phyloP scores from a whole-genome alignment of 257 asterid genomes.

The Nyctanthes arbortristis region DNA sequence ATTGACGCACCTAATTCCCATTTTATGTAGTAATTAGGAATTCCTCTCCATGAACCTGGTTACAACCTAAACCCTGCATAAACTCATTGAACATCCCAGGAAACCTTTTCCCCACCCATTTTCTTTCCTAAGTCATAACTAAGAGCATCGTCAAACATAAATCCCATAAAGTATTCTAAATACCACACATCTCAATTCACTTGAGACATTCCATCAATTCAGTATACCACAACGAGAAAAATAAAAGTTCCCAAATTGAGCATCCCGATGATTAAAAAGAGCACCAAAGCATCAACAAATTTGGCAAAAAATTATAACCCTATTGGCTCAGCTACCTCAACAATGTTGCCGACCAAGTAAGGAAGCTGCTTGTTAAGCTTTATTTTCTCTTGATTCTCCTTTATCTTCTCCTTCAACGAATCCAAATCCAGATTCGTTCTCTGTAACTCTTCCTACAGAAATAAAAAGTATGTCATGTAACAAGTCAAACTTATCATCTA shows the following conservation, averaged over 20 bases:
- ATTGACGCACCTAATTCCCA: background rate
- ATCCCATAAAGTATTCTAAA: background rate
- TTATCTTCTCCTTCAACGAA: conserved; percentile 77
- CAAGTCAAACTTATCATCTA: background rate
- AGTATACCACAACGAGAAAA: background rate
- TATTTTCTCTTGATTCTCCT: conserved; percentile 85
- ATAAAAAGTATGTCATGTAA: background rate
- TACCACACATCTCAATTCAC: background rate
- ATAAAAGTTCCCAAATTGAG: conserved; percentile 7
- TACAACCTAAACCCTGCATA: background rate
- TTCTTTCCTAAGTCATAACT: background rate
- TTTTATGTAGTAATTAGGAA: background rate
- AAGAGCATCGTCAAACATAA: background rate
- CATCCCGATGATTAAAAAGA: background rate
- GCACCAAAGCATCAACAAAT: background rate
- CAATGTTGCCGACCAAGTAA: conserved; percentile 85
- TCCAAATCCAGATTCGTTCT: conserved; percentile 79
- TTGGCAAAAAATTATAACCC: background rate
- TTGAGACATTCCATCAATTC: background rate
- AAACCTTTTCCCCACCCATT: background rate
- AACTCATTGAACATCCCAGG: background rate
- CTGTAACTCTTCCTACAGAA: conserved; percentile 70
- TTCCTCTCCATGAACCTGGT: background rate
- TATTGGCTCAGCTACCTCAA: conserved; percentile 51
- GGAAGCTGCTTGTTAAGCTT: conserved; percentile 92